Base-by-base conservation (phyloP, 768 basidiomycete species). In the Roridomyces roridus region DNA sequence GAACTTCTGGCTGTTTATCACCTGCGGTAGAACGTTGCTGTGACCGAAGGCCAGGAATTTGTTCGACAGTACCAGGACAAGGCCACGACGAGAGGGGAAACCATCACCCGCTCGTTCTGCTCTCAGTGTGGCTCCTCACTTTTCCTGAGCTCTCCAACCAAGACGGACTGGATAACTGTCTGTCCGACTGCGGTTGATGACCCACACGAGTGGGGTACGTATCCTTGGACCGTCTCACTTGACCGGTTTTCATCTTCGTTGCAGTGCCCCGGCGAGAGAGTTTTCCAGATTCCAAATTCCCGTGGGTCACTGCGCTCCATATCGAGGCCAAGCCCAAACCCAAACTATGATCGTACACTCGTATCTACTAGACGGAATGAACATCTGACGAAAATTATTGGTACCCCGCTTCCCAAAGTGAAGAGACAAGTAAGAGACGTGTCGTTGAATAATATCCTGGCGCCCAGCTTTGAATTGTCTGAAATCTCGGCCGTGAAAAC, bases 101-200 rank as follows among this genome's bases (percentile, higher is more conserved):
- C 64, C 4, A 47, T 70, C 8, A 25, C 59, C 9, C 68, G 69
- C 8, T 65, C 62, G n/a, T 70, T 70, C 59, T 70, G 69, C 51
- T 39, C 63, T 17, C 55, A 55, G 11, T 69, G 69, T 34, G 67
- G 69, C 14, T 55, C 68, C 8, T 65, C 58, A 5, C 39, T 70
- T 23, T 70, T 70, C 59, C 43, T 70, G n/a, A 43, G 28, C 42
- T 52, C 51, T 4, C 51, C 51, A 5, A 20, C 35, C 9, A 36
- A 52, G 20, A 52, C 26, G 42, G 25, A 43, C 26, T 52, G 51
- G 51, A 45, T 52, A 14, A 44, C 12, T 36, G 51, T 52, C 7
- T 34, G 28, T 18, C 41, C 51, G 21, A 9, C 51, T 8, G 42
- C 41, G 18, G 28, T 52, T 6, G 51, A 52, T 39, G 50, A 51